These are phyloP conservation scores for Spongospora subterranea DNA, from an alignment of 208 protist genomes.

Conservation along the genomic window DNA sequence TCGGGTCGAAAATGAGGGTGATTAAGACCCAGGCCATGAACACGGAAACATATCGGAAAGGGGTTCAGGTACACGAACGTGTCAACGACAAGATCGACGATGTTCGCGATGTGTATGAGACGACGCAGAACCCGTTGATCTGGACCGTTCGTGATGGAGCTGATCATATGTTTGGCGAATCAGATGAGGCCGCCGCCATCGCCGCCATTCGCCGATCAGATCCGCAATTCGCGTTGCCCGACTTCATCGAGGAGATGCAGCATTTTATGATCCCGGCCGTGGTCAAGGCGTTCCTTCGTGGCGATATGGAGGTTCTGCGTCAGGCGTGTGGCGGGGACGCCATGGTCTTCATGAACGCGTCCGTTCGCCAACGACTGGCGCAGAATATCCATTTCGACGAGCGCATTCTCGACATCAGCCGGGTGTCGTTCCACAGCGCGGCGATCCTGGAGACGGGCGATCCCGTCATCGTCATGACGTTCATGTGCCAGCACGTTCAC, in stretches of 20 bases:
- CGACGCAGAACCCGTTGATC: slow-evolving; percentile 49
- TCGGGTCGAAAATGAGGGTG: background rate
- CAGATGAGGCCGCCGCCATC: slow-evolving; percentile 17
- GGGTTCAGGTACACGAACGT: background rate
- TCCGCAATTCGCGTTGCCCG: slow-evolving; percentile 11
- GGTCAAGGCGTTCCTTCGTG: slow-evolving; percentile 46
- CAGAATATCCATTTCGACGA: slow-evolving; percentile 33
- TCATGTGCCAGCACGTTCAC: slow-evolving; percentile 43
- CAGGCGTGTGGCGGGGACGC: background rate
- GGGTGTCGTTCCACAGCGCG: slow-evolving; percentile 12
- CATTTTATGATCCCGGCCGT: slow-evolving; percentile 38
- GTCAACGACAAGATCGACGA: slow-evolving; percentile 26
- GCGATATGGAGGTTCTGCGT: background rate
- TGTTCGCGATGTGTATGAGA: background rate
- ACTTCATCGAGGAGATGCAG: slow-evolving; percentile 1
- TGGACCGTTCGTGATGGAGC: background rate
- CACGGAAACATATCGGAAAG: background rate
- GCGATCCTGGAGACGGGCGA: background rate
- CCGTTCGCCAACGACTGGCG: slow-evolving; percentile 1
- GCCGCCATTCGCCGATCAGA: slow-evolving; percentile 46
- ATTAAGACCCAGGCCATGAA: background rate
- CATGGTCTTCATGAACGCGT: slow-evolving; percentile 25
- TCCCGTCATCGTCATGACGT: slow-evolving; percentile 40
- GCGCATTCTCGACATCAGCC: slow-evolving; percentile 1
- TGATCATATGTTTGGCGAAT: background rate